These are phyloP conservation scores for Vigna reflexopilosa DNA, from an alignment of 306 rosid genomes.

Conservation along the genomic window DNA sequence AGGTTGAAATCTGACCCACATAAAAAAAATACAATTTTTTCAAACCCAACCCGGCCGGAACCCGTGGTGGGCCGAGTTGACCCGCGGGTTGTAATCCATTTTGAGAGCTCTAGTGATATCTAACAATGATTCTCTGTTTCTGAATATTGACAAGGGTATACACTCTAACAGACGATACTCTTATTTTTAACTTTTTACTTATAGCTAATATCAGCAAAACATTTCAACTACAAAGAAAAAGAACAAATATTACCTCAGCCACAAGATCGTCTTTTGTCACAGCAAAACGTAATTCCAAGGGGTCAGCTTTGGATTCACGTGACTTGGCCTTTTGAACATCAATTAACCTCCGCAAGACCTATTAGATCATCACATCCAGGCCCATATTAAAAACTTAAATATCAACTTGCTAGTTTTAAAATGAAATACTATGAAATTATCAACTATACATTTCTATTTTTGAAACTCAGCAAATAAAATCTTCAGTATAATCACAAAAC, in stretches of 20 bases:
- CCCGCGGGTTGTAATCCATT: too few species aligned
- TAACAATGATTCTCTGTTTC: background rate
- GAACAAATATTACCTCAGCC: constrained; percentile 69
- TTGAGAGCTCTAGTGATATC: background rate
- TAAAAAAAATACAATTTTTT: too few species aligned
- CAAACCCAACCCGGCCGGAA: too few species aligned
- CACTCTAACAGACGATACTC: background rate
- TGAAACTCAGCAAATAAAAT: background rate
- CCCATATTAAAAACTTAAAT: constrained; percentile 14
- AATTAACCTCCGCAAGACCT: constrained; percentile 82
- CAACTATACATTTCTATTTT: constrained; percentile 14
- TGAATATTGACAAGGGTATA: background rate
- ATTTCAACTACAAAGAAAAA: constrained; percentile 31
- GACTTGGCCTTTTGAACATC: constrained; percentile 53
- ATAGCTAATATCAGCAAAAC: constrained; percentile 10
- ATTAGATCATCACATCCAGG: constrained; percentile 38
- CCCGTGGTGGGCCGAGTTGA: too few species aligned
- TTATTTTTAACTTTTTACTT: constrained; percentile 1
- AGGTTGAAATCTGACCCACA: too few species aligned
- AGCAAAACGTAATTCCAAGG: constrained; percentile 71
- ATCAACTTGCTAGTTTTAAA: constrained; percentile 15
- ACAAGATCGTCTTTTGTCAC: constrained; percentile 72
- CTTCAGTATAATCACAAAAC: constrained; percentile 15
- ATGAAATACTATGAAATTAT: constrained; percentile 40
- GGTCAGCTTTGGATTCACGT: constrained; percentile 76